phyloP scores from a whole-genome alignment of 75 land plant species.

The Adiantum capillusveneris region DNA sequence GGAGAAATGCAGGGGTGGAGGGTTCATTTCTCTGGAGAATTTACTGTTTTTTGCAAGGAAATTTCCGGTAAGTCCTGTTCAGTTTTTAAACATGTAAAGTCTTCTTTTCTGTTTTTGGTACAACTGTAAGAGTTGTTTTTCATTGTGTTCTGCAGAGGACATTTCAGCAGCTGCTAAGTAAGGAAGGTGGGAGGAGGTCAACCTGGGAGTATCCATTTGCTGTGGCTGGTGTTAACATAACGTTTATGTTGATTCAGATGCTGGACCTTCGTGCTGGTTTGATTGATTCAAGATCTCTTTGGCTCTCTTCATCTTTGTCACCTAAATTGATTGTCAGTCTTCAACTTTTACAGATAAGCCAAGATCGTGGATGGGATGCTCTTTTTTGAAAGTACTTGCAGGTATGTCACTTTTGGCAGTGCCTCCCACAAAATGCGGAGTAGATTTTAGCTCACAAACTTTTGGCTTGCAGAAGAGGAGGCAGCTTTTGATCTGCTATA shows the following conservation, averaged over 20 bases:
- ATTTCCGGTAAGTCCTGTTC: slow-evolving; percentile 53
- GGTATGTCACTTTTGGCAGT: no score
- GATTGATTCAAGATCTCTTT: neutral
- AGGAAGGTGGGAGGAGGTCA: slow-evolving; percentile 60
- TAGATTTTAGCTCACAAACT: no score
- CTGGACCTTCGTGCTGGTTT: slow-evolving; percentile 61
- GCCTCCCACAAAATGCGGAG: no score
- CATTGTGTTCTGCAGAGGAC: slow-evolving; percentile 38
- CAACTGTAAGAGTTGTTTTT: no score
- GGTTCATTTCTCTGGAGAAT: slow-evolving; percentile 88
- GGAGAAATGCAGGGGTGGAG: slow-evolving; percentile 99
- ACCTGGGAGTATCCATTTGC: slow-evolving; percentile 92
- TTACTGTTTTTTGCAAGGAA: slow-evolving; percentile 73
- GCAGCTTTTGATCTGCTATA: no score
- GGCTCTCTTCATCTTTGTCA: no score
- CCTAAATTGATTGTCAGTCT: no score
- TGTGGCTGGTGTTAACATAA: slow-evolving; percentile 79
- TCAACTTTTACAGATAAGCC: slow-evolving; percentile 58
- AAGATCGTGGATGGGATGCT: slow-evolving; percentile 51
- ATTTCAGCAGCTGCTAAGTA: slow-evolving; percentile 52
- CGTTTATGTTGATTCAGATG: slow-evolving; percentile 91
- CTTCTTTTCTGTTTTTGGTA: no score
- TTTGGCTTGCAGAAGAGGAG: no score
- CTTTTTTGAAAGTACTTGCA: slow-evolving; percentile 66
- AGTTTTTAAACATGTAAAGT: no score